phyloP scores from a whole-genome alignment of 331 rosid species.

The Dryas integrifolia region DNA sequence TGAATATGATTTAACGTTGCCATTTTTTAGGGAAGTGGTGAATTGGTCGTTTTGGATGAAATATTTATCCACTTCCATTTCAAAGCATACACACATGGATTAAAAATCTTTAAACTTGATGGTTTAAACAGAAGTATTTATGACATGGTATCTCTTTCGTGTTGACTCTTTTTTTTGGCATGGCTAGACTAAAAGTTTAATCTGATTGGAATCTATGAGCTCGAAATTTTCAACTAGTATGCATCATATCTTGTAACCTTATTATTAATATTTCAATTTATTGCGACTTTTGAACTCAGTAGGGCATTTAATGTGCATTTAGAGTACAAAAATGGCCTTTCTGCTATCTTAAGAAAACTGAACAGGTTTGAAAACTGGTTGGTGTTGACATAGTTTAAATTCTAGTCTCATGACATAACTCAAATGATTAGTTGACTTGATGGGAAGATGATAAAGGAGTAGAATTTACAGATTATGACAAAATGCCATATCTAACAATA shows the following conservation, averaged over 20 bases:
- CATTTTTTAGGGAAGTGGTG: slow-evolving; percentile 5
- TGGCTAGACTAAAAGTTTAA: background rate
- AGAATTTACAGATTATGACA: background rate
- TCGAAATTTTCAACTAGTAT: background rate
- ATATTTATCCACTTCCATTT: slow-evolving; percentile 2
- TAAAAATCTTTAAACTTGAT: background rate
- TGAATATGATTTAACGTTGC: slow-evolving; percentile 11
- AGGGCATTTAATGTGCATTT: slow-evolving; percentile 7
- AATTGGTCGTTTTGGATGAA: slow-evolving; percentile 1
- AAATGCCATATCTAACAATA: slow-evolving; percentile 26
- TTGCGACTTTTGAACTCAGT: background rate
- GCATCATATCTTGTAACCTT: background rate
- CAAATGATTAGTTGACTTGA: slow-evolving; percentile 6
- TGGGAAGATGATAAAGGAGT: slow-evolving; percentile 13
- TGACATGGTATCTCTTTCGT: slow-evolving; percentile 10
- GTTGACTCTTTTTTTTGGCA: slow-evolving; percentile 4
- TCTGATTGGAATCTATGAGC: background rate
- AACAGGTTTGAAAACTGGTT: background rate
- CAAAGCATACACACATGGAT: background rate
- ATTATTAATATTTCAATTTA: background rate
- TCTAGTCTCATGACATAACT: slow-evolving; percentile 8
- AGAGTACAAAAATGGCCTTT: background rate
- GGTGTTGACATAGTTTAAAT: slow-evolving; percentile 7
- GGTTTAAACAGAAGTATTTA: background rate
- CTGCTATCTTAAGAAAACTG: background rate